These are phyloP conservation scores for Yarrowia keelungensis DNA, from an alignment of 805 yeast genomes.

Conservation along the genomic window DNA sequence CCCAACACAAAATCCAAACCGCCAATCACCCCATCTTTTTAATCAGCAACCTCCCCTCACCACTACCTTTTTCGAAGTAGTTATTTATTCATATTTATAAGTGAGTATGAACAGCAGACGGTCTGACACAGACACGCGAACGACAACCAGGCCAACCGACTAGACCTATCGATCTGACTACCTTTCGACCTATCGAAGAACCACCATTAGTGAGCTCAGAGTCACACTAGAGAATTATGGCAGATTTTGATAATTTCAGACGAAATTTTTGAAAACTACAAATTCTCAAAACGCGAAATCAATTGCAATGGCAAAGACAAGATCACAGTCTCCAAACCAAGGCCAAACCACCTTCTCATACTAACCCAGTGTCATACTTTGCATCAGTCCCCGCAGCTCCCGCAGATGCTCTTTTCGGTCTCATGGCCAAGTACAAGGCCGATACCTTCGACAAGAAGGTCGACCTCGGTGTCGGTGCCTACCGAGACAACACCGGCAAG, in stretches of 20 bases:
- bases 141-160: neutral
- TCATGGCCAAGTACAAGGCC: slow-evolving; percentile 72
- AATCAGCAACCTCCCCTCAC: slow-evolving; percentile 22
- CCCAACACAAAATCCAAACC: slow-evolving; percentile 36
- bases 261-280: too few species aligned
- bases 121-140: neutral
- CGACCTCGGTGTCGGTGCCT: slow-evolving; percentile 85
- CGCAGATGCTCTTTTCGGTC: slow-evolving; percentile 84
- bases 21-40: slow-evolving; percentile 33
- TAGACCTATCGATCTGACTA: neutral
- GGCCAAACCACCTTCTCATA: neutral
- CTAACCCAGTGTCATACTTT: slow-evolving; percentile 38
- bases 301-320: too few species aligned
- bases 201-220: neutral
- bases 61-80: slow-evolving; percentile 27
- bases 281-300: neutral
- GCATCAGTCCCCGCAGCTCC: slow-evolving; percentile 64
- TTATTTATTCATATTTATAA: slow-evolving; percentile 35
- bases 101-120: slow-evolving; percentile 21
- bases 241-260: too few species aligned
- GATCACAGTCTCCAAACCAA: too few species aligned
- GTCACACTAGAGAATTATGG: too few species aligned
- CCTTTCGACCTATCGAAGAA: neutral
- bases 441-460: slow-evolving; percentile 60
- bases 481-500: slow-evolving; percentile 84